phyloP scores from a whole-genome alignment of 139 green algal species.

The Dunaliella primolecta region DNA sequence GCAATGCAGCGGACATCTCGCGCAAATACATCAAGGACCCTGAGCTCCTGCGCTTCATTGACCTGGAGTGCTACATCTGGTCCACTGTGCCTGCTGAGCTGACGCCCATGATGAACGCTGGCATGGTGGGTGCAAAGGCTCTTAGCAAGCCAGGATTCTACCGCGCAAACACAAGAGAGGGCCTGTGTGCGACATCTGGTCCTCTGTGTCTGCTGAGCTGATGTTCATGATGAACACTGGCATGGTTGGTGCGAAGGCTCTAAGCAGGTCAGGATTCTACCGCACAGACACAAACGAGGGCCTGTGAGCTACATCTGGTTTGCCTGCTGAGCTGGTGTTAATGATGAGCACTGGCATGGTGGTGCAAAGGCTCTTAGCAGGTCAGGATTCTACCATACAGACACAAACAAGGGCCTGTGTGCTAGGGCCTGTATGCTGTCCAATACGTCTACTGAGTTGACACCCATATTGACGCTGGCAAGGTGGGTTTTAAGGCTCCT shows the following conservation, averaged over 20 bases:
- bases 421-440: too few relatives aligned
- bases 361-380: neutral
- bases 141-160: neutral
- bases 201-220: conserved; percentile 78
- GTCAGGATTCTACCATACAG: too few relatives aligned
- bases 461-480: too few relatives aligned
- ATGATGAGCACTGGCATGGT: conserved; percentile 81
- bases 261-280: neutral
- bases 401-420: too few relatives aligned
- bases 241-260: conserved; percentile 53
- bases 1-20: conserved; percentile 71
- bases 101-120: conserved; percentile 96
- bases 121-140: conserved; percentile 60
- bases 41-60: conserved; percentile 90
- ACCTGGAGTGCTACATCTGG: conserved; percentile 97
- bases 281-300: too few relatives aligned
- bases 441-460: too few relatives aligned
- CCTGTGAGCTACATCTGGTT: too few relatives aligned
- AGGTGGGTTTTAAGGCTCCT: too few relatives aligned
- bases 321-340: neutral
- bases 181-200: too few relatives aligned
- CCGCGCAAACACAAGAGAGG: too few relatives aligned
- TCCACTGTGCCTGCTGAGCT: conserved; percentile 81
- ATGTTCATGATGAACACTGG: conserved; percentile 97
- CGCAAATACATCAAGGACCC: conserved; percentile 86